phyloP scores from a whole-genome alignment of 495 filamentous ascomycete genomes.

The Annulohypoxylon bovei region DNA sequence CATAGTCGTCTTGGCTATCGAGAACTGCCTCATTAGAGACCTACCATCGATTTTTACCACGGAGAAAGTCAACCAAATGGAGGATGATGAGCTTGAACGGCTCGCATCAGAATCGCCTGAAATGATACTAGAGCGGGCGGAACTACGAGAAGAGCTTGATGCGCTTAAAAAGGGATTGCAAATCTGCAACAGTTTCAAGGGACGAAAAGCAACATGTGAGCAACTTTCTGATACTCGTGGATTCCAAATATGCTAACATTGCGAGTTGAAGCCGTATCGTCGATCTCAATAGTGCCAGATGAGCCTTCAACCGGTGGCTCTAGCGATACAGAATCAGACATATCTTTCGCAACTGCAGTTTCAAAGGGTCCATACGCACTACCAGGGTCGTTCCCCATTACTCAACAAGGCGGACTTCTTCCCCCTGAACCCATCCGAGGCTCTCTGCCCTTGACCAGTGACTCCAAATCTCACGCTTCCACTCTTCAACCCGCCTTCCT shows the following conservation, averaged over 20 bases:
- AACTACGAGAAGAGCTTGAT: slow-evolving; percentile 29
- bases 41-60: slow-evolving; percentile 38
- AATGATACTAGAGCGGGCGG: slow-evolving; percentile 24
- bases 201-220: slow-evolving; percentile 13
- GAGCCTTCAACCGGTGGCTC: neutral
- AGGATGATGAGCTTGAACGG: slow-evolving; percentile 28
- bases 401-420: neutral
- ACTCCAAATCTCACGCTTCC: neutral
- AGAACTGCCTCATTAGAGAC: slow-evolving; percentile 44
- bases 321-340: neutral
- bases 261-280: neutral
- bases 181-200: slow-evolving; percentile 40
- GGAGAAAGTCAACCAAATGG: slow-evolving; percentile 26
- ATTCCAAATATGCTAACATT: neutral
- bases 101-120: slow-evolving; percentile 38
- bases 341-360: neutral
- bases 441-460: no score
- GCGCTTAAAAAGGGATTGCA: slow-evolving; percentile 39
- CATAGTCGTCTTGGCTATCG: slow-evolving; percentile 46
- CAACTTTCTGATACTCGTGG: no score
- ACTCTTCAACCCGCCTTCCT: no score
- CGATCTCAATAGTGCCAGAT: neutral
- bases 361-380: neutral
- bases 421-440: no score
- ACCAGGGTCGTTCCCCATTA: neutral